Evolutionary conservation across 2,329 filamentous ascomycete genomes (phyloP).

Genomic region (Diaporthe humulicola): DNA sequence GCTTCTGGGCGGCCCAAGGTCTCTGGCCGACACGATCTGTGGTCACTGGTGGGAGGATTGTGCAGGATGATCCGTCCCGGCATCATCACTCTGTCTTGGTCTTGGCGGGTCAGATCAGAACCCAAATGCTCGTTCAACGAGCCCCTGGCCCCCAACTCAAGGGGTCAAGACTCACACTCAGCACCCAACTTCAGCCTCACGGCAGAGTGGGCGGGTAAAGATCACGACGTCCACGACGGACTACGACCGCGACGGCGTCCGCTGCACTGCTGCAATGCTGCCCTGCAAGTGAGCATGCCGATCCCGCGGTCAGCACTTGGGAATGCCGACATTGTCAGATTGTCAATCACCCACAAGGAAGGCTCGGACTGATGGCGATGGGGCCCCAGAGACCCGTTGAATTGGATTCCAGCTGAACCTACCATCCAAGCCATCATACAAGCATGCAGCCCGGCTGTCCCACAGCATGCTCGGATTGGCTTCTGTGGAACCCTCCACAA

Average conservation of each 20-base stretch:
- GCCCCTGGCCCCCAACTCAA: background rate
- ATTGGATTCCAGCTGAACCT: slow-evolving; percentile 26
- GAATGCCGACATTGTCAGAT: slow-evolving; percentile 28
- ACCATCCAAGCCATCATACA: background rate
- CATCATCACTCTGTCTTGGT: slow-evolving; percentile 15
- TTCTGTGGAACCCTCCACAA: slow-evolving; percentile 29
- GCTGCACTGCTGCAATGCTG: slow-evolving; percentile 2
- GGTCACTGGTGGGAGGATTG: background rate
- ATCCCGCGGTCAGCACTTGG: slow-evolving; percentile 14
- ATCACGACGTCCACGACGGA: slow-evolving; percentile 3
- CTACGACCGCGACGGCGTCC: background rate
- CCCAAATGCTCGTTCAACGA: slow-evolving; percentile 13
- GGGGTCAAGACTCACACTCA: slow-evolving; percentile 17
- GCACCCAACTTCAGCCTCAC: slow-evolving; percentile 29
- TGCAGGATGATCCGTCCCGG: slow-evolving; percentile 10
- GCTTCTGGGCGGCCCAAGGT: slow-evolving; percentile 9
- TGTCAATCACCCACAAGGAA: slow-evolving; percentile 8
- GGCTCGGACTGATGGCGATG: slow-evolving; percentile 12
- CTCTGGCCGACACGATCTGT: background rate
- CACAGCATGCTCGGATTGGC: slow-evolving; percentile 32
- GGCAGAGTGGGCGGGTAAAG: background rate
- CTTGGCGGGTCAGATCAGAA: slow-evolving; percentile 28
- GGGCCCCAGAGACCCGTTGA: slow-evolving; percentile 13
- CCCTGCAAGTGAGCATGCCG: background rate
- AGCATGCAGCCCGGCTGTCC: slow-evolving; percentile 14